phyloP scores from a whole-genome alignment of 1,284 basidiomycete species.

The Trametes pubescens region DNA sequence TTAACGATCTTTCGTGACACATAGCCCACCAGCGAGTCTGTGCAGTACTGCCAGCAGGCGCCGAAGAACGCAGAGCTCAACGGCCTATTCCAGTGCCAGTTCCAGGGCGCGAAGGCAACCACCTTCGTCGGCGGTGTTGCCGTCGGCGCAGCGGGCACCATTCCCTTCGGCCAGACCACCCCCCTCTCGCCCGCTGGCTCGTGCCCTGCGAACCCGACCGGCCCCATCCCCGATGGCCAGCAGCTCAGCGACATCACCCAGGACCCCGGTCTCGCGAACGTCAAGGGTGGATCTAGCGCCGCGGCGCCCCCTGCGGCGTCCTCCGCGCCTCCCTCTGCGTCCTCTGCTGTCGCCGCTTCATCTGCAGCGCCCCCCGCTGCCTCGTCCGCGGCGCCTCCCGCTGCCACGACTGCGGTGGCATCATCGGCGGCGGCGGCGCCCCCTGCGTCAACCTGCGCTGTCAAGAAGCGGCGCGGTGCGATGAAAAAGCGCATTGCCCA shows the following conservation, averaged over 20 bases:
- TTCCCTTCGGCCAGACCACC: conserved; percentile 47
- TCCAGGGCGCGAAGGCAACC: conserved; percentile 43
- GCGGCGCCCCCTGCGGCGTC: not conserved
- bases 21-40: conserved; percentile 46
- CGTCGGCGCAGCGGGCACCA: conserved; percentile 45
- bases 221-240: conserved; percentile 56
- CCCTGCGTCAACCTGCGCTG: not conserved
- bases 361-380: not conserved
- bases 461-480: conserved; percentile 6
- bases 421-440: not conserved
- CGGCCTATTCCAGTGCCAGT: conserved; percentile 55
- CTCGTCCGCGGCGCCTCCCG: conserved; percentile 1
- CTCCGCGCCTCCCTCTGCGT: not conserved
- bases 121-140: conserved; percentile 44
- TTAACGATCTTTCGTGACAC: not conserved
- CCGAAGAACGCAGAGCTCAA: conserved; percentile 51
- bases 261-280: conserved; percentile 48
- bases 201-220: conserved; percentile 49
- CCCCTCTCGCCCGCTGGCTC: conserved; percentile 48
- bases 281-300: conserved; percentile 1
- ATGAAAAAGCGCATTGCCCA: conserved; percentile 49
- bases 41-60: conserved; percentile 51
- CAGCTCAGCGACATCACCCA: conserved; percentile 56
- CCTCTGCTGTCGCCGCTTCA: not conserved
- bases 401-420: not conserved